Base-by-base conservation (phyloP, 2,329 filamentous ascomycete genomes). In the Verticillium klebahnii region DNA sequence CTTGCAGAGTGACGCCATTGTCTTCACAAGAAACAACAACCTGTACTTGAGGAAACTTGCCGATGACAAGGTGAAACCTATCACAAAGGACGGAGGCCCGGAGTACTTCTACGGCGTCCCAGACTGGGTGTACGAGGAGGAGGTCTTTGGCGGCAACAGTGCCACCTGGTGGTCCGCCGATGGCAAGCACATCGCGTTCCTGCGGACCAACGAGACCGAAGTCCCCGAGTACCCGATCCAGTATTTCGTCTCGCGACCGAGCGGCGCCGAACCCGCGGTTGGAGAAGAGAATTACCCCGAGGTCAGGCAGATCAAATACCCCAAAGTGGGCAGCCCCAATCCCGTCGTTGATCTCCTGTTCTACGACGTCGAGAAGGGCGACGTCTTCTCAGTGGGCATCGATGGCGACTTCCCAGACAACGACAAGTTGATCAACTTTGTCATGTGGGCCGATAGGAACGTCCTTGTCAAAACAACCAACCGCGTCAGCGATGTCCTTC, bases 41-140 rank as follows among this genome's bases (percentile, higher is more conserved):
- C 79, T 99, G 69, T 98, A 87, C 72, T 78, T 98, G 55, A 88
- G 95, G 59, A 87, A 86, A 3, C 67, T 86, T 14, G 69, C 64
- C 7, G 76, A 71, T 37, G 84, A 83, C 4, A 77, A 82, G 17
- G 83, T 92, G 5, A 81, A 84, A 5, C 86, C 89, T 64, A 89
- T 99, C 68, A 98, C 95, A 1, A 86, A 81, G 60, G 94, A 99
- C 71, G 95, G 96, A 14, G 92, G 94, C 0, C 81, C 87, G 0
- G 88, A 98, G 68, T 86, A 95, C 63, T 99, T 99, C 75, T 97
- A 99, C 69, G 95, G 95, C 19, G 87, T 97, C 23, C 95, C 95
- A 0, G 96, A 99, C 74, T 99, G 92, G 91, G 91, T 93, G 0
- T 96, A 96, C 71, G 92, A 96, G 72, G 82, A 85, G 66, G 92